These are phyloP conservation scores for Sophora flavescens DNA, from an alignment of 306 rosid species.

Conservation along the genomic window DNA sequence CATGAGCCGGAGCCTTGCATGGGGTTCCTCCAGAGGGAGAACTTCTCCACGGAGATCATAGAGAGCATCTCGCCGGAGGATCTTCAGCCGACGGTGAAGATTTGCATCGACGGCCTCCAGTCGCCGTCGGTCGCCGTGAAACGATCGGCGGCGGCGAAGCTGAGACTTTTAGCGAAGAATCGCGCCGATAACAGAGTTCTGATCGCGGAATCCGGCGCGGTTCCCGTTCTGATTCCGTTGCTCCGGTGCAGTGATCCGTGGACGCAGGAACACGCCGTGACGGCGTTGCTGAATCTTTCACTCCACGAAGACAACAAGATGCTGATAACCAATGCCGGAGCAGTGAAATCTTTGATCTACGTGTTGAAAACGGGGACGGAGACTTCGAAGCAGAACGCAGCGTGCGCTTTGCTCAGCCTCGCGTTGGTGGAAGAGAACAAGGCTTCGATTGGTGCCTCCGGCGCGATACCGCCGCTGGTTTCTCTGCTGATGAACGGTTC, in stretches of 20 bases:
- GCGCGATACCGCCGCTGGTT: conserved; percentile 86
- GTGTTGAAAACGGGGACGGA: conserved; percentile 92
- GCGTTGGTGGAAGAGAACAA: conserved; percentile 86
- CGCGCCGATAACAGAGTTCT: conserved; percentile 82
- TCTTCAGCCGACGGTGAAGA: conserved; percentile 96
- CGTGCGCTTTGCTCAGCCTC: conserved; percentile 87
- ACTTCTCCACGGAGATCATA: conserved; percentile 90
- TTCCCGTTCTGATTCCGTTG: conserved; percentile 82
- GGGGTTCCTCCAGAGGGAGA: conserved; percentile 89
- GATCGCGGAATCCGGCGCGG: conserved; percentile 95
- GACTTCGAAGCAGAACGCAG: conserved; percentile 94
- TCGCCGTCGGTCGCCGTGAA: conserved; percentile 79
- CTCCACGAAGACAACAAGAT: conserved; percentile 81
- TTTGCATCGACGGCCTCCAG: conserved; percentile 83
- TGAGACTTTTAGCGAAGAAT: conserved; percentile 89
- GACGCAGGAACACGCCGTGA: conserved; percentile 96
- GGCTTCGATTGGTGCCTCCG: conserved; percentile 88
- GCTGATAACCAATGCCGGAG: conserved; percentile 81
- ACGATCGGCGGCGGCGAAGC: conserved; percentile 95
- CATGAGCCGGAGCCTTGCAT: conserved; percentile 73
- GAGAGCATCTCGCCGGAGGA: conserved; percentile 99
- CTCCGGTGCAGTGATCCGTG: conserved; percentile 92
- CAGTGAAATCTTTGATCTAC: conserved; percentile 82
- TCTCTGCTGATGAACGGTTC: conserved; percentile 78
- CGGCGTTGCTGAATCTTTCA: conserved; percentile 86